phyloP scores from a whole-genome alignment of 164 flowering plant genomes.

The Vitis rupestris region DNA sequence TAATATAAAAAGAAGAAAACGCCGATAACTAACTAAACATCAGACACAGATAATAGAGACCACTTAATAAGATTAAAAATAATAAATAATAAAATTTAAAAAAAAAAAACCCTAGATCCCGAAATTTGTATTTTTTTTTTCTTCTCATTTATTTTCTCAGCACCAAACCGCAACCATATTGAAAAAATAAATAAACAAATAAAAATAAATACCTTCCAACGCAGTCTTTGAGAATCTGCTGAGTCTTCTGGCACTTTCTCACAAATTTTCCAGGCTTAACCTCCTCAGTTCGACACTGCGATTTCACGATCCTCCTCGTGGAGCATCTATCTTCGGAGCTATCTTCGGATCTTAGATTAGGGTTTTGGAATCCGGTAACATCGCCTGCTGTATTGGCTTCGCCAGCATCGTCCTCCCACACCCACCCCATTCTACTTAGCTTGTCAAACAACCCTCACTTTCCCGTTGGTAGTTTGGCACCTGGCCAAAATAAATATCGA shows the following conservation, averaged over 20 bases:
- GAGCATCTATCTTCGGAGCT: constrained; percentile 39
- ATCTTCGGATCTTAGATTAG: constrained; percentile 23
- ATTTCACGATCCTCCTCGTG: constrained; percentile 53
- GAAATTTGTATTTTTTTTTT: too few species aligned
- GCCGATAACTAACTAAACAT: too few species aligned
- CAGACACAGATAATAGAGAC: too few species aligned
- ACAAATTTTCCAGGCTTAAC: constrained; percentile 83
- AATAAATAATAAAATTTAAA: too few species aligned
- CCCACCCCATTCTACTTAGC: constrained; percentile 60
- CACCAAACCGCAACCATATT: too few species aligned
- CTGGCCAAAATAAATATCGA: too few species aligned
- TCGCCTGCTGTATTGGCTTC: constrained; percentile 16
- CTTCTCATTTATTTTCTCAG: too few species aligned
- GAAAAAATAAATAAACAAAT: too few species aligned
- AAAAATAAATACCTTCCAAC: constrained; percentile 50
- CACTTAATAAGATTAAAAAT: too few species aligned
- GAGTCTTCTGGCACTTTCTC: constrained; percentile 81
- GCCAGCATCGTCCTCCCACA: constrained; percentile 51
- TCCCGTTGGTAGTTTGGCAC: too few species aligned
- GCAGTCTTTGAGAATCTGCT: constrained; percentile 66
- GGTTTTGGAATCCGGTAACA: constrained; percentile 6
- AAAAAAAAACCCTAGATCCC: too few species aligned
- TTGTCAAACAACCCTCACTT: constrained; percentile 4
- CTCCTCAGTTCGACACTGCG: constrained; percentile 82
- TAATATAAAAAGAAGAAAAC: too few species aligned